Percentiles rank a stretch among this genome's conserved stretches.
These are phyloP conservation scores for Lentinula guzmanii DNA, from an alignment of 768 basidiomycete genomes.

Conservation along the genomic window DNA sequence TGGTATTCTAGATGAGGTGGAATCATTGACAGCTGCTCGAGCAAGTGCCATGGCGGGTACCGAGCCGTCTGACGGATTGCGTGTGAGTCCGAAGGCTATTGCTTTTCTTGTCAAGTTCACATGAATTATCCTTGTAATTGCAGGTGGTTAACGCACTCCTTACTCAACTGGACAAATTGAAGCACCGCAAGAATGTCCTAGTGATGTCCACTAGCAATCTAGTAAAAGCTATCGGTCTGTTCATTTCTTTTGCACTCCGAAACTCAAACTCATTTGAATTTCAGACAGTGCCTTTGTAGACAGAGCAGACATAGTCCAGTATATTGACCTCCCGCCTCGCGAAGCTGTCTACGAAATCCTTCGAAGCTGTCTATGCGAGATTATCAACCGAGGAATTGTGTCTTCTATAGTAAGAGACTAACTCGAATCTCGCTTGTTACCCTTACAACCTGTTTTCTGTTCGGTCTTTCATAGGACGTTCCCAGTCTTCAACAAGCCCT, in stretches of 20 bases:
- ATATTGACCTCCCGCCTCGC: conserved; percentile 83
- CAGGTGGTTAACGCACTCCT: conserved; percentile 97
- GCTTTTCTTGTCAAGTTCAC: background rate
- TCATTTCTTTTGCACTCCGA: background rate
- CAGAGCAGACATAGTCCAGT: conserved; percentile 95
- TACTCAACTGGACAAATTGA: conserved; percentile 94
- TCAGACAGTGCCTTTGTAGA: conserved; percentile 93
- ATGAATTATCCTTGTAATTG: background rate
- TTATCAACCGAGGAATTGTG: conserved; percentile 71
- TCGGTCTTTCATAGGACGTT: conserved; percentile 37
- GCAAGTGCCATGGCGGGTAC: conserved; percentile 93
- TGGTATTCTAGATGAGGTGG: conserved; percentile 79
- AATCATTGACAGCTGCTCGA: conserved; percentile 90
- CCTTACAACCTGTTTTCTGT: background rate
- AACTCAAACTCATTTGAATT: background rate
- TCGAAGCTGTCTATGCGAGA: conserved; percentile 73
- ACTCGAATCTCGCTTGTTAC: background rate
- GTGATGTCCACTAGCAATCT: conserved; percentile 97
- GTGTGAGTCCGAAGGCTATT: conserved; percentile 41
- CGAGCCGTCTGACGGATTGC: conserved; percentile 90
- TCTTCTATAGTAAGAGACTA: conserved; percentile 44
- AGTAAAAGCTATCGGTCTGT: conserved; percentile 84
- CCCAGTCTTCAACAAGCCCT: conserved; percentile 59
- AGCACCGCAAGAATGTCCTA: conserved; percentile 87
- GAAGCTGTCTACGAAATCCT: conserved; percentile 94